Base-by-base conservation (phyloP, 805 yeast species). In the Cyberlindnera subsufficiens region DNA sequence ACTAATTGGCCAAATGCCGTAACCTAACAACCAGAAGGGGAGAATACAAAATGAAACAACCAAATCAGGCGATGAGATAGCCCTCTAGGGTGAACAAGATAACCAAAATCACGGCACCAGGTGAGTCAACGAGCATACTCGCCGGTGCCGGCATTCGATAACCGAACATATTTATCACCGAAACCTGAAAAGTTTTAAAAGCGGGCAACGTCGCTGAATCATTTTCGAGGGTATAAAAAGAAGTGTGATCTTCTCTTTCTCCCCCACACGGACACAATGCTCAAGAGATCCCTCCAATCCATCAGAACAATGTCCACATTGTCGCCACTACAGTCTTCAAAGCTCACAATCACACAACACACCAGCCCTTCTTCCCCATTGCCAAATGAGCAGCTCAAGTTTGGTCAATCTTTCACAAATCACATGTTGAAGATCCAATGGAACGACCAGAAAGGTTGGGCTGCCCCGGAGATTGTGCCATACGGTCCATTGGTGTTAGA, bases 341-440 rank as follows among this genome's bases (percentile, higher is more conserved):
- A 73, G 53, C 63, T 84, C 39, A 60, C 58, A 43, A 62, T 84
- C 52, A 65, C 68, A n/a, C 66, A 66, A 43, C 71, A 72, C 16
- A 43, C 66, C 3, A 43, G 61, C 18, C 86, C 85, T 49, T 79
- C 80, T 56, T 51, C 58, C 10, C 76, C 75, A 40, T 67, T 75
- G 37, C 77, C 86, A 45, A 75, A 80, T 46, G 82, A 80, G 18
- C 55, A 80, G 54, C 72, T 85, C 49, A 78, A 77, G 34, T 85
- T 85, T 59, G 93, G 91, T 48, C 73, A 78, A 53, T 60, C 78
- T 5, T 89, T 90, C 74, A 85, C 96, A 41, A 78, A 79, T 60
- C 98, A 91, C 63, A 91, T 91, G 87, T 70, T 91, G 61, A 78
- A 84, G 55, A 68, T 88, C 40, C 89, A 87, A 61, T 93, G 97